Conservation (phyloP, 495 filamentous ascomycete genomes). For the Durotheca rogersii region DNA sequence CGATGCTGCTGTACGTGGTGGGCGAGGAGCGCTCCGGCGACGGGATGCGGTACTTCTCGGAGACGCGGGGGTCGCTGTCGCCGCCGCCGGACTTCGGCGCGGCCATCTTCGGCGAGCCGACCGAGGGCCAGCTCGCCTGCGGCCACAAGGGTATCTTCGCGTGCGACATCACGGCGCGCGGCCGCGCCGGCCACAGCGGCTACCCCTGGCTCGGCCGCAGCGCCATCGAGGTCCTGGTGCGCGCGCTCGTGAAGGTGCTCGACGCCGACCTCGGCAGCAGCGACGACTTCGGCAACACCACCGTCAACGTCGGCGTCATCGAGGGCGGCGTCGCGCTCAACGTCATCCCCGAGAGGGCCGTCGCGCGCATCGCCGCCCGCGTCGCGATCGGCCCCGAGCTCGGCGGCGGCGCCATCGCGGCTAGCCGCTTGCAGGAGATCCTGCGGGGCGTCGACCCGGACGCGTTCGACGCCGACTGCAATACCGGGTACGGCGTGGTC, state of each 20-base stretch:
- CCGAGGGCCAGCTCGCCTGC: constrained; percentile 77
- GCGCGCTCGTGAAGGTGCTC: constrained; percentile 63
- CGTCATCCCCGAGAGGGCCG: constrained; percentile 75
- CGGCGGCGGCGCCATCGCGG: constrained; percentile 53
- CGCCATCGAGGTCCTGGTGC: constrained; percentile 72
- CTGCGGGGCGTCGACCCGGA: constrained; percentile 56
- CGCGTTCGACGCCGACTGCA: constrained; percentile 61
- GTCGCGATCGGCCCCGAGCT: constrained; percentile 70
- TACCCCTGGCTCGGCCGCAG: constrained; percentile 84
- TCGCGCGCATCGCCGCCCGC: constrained; percentile 65
- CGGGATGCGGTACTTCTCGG: constrained; percentile 75
- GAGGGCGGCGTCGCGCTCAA: constrained; percentile 84
- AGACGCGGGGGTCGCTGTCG: constrained; percentile 52
- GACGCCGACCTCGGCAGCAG: constrained; percentile 68
- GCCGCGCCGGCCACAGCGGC: constrained; percentile 82
- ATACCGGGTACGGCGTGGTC: constrained; percentile 67
- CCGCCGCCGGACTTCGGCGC: constrained; percentile 42
- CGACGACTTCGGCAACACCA: constrained; percentile 79
- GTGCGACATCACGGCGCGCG: constrained; percentile 63
- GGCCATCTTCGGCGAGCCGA: constrained; percentile 90
- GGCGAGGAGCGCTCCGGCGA: constrained; percentile 80
- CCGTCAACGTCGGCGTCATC: constrained; percentile 78
- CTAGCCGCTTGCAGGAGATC: constrained; percentile 56
- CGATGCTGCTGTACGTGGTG: constrained; percentile 85
- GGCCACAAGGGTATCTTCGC: constrained; percentile 84